phyloP scores from a whole-genome alignment of 2,329 filamentous ascomycete genomes.

The Aspergillus alliaceus region DNA sequence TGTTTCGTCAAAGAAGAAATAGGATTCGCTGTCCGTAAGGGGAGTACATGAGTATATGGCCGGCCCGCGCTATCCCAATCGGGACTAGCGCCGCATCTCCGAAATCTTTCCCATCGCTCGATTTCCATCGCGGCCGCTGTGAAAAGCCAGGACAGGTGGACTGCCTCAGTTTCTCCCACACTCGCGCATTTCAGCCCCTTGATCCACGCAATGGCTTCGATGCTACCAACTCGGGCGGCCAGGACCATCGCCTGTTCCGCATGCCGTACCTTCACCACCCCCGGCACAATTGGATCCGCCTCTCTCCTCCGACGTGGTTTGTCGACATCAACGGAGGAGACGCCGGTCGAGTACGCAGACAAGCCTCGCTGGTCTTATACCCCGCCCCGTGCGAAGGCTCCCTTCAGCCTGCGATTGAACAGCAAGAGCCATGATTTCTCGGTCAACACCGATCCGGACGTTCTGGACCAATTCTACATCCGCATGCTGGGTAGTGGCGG shows the following conservation, averaged over 20 bases:
- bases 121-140: slow-evolving; percentile 16
- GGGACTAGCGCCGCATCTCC: slow-evolving; percentile 23
- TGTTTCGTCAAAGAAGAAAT: neutral
- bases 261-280: slow-evolving; percentile 26
- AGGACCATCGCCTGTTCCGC: slow-evolving; percentile 35
- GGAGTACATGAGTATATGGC: too few relatives aligned
- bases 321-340: slow-evolving; percentile 30
- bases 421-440: slow-evolving; percentile 50
- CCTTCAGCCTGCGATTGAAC: slow-evolving; percentile 49
- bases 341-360: slow-evolving; percentile 32
- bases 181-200: slow-evolving; percentile 12
- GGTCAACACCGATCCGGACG: slow-evolving; percentile 72
- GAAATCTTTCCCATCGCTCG: slow-evolving; percentile 26
- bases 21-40: neutral
- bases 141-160: slow-evolving; percentile 9
- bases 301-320: slow-evolving; percentile 24
- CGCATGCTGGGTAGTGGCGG: slow-evolving; percentile 72
- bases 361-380: slow-evolving; percentile 70
- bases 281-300: slow-evolving; percentile 16
- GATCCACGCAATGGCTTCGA: slow-evolving; percentile 48
- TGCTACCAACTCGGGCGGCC: slow-evolving; percentile 43
- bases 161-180: slow-evolving; percentile 16
- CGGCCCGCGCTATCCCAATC: slow-evolving; percentile 19
- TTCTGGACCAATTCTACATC: slow-evolving; percentile 75
- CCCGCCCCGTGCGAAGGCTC: slow-evolving; percentile 67